A percentile compares a stretch with the other conserved stretches of the same genome.
These are phyloP conservation scores for Xylaria digitata DNA, from an alignment of 2,329 filamentous ascomycete species.

Conservation along the genomic window DNA sequence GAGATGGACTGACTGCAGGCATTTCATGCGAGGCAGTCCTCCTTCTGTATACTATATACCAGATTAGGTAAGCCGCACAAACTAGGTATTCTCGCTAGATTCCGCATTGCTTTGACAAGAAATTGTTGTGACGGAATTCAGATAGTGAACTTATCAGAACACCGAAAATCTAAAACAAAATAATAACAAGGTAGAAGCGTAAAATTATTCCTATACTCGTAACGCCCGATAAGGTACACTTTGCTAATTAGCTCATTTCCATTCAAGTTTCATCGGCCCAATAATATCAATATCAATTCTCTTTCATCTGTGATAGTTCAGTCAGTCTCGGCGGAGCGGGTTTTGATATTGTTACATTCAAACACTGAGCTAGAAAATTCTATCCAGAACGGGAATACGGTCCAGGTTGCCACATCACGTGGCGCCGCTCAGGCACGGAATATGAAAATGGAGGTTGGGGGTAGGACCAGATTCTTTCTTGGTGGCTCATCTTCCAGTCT, in stretches of 20 bases:
- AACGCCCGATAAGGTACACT: not conserved
- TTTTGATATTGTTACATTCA: not conserved
- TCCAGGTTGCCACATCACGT: conserved; percentile 4
- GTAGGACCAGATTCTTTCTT: conserved; percentile 9
- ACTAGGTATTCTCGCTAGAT: not conserved
- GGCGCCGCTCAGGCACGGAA: not conserved
- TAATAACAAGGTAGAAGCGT: not conserved
- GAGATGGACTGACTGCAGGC: too few relatives aligned
- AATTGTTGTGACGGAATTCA: not conserved
- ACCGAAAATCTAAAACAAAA: not conserved
- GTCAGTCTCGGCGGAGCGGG: not conserved
- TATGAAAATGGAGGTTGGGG: not conserved
- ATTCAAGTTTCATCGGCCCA: not conserved
- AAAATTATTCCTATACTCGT: not conserved
- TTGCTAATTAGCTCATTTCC: not conserved
- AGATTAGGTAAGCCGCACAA: not conserved
- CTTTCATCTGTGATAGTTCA: not conserved
- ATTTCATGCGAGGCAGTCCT: not conserved
- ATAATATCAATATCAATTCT: not conserved
- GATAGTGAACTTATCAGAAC: not conserved
- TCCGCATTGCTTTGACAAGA: not conserved
- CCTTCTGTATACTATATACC: not conserved
- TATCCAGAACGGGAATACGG: not conserved
- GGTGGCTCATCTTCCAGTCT: conserved; percentile 3
- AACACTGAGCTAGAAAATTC: not conserved